These are phyloP conservation scores for Penicillium sp. DNA, from an alignment of 2,329 filamentous ascomycete genomes.

Conservation along the genomic window DNA sequence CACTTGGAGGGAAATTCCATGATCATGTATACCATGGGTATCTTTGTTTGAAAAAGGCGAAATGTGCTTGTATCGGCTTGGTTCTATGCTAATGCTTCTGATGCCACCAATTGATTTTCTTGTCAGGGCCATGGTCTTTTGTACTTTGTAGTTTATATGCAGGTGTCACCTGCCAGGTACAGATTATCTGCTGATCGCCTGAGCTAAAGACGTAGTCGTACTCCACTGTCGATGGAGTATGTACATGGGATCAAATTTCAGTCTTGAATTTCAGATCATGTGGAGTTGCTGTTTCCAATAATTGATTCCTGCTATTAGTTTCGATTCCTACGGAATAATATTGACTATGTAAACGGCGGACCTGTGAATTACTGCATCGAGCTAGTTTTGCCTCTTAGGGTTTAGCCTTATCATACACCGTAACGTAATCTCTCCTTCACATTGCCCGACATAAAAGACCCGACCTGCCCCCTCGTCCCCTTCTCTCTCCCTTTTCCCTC, in stretches of 20 bases:
- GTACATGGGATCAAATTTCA: too few relatives aligned
- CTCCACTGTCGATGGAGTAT: too few relatives aligned
- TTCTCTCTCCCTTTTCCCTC: conserved; percentile 1
- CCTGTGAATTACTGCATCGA: conserved; percentile 10
- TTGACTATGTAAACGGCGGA: conserved; percentile 2
- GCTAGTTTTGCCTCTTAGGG: conserved; percentile 11
- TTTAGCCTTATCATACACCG: conserved; percentile 9
- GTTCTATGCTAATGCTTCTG: conserved; percentile 23
- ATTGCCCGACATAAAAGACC: conserved; percentile 6
- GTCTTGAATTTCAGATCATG: too few relatives aligned
- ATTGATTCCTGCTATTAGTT: too few relatives aligned
- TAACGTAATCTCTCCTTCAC: conserved; percentile 6
- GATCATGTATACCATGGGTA: conserved; percentile 23
- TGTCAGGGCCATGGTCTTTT: too few relatives aligned
- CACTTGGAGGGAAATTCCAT: conserved; percentile 12
- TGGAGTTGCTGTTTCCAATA: too few relatives aligned
- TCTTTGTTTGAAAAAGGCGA: conserved; percentile 24
- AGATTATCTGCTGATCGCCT: too few relatives aligned
- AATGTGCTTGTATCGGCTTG: conserved; percentile 16
- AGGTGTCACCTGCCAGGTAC: too few relatives aligned
- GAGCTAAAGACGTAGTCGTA: too few relatives aligned
- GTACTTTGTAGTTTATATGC: too few relatives aligned
- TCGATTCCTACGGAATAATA: too few relatives aligned
- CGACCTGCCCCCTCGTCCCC: conserved; percentile 5
- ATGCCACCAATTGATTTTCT: conserved; percentile 11